Percentiles rank a stretch among this genome's conserved stretches.
These are phyloP conservation scores for Suillus placidus DNA, from an alignment of 768 basidiomycete species.

Conservation along the genomic window DNA sequence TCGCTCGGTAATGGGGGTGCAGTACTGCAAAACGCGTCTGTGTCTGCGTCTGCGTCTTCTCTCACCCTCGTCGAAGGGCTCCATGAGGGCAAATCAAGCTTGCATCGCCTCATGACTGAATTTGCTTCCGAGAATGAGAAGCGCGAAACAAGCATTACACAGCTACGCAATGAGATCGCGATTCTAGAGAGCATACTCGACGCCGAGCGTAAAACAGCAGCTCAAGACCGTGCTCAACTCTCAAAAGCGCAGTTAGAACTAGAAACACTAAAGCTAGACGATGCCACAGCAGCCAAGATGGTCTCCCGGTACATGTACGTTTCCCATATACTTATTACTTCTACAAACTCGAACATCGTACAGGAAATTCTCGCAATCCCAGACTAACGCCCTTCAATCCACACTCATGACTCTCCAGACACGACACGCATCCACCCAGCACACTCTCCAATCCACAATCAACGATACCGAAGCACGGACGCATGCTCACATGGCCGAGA, in stretches of 20 bases:
- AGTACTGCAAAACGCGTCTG: conserved; percentile 14
- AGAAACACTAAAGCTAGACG: conserved; percentile 60
- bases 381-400: conserved; percentile 65
- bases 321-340: background rate
- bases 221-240: conserved; percentile 48
- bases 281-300: conserved; percentile 78
- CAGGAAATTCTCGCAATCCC: conserved; percentile 84
- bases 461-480: conserved; percentile 47
- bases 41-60: conserved; percentile 24
- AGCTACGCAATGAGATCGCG: conserved; percentile 48
- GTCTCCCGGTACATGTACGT: conserved; percentile 84
- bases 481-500: conserved; percentile 43
- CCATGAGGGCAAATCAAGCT: conserved; percentile 48
- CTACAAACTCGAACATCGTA: background rate
- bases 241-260: conserved; percentile 52
- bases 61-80: conserved; percentile 40
- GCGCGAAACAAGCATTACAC: conserved; percentile 45
- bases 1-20: conserved; percentile 14
- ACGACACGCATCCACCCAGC: conserved; percentile 62
- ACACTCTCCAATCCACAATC: conserved; percentile 57
- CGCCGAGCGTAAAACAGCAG: conserved; percentile 46
- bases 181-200: conserved; percentile 44
- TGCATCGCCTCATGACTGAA: conserved; percentile 52
- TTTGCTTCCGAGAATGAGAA: conserved; percentile 51
- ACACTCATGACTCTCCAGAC: conserved; percentile 60